Conservation (phyloP, 148 eudicot species). For the Camellia sinensis region DNA sequence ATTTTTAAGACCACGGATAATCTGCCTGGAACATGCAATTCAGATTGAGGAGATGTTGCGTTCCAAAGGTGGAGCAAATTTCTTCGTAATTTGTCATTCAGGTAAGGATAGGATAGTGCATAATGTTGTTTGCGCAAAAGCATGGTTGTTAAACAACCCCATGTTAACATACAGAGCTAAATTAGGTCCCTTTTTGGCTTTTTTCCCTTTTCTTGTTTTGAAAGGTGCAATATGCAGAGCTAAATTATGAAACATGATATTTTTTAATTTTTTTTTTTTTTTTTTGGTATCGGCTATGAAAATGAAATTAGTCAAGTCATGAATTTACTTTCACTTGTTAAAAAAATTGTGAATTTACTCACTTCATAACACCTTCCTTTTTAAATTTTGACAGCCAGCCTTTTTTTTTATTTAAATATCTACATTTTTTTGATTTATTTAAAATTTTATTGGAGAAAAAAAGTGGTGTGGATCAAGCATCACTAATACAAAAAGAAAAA, state of each 20-base stretch:
- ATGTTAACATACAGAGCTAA: neutral
- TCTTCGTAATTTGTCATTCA: constrained; percentile 93
- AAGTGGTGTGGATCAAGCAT: neutral
- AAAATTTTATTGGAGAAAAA: neutral
- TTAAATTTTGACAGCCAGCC: neutral
- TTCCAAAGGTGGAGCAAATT: constrained; percentile 76
- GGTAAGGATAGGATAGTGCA: constrained; percentile 38
- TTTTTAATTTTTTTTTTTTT: neutral
- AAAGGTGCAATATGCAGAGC: neutral
- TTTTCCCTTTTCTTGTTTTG: neutral
- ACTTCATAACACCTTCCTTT: neutral
- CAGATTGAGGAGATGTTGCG: constrained; percentile 61
- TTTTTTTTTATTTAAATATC: neutral
- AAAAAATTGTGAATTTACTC: neutral
- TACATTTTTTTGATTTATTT: neutral
- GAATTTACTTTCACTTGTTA: neutral
- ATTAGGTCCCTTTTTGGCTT: constrained; percentile 2
- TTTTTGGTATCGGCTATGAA: neutral
- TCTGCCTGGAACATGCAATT: constrained; percentile 95
- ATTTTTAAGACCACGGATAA: constrained; percentile 62
- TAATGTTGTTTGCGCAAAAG: neutral
- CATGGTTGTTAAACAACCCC: neutral
- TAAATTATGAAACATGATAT: neutral
- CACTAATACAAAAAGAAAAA: neutral
- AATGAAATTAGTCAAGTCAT: neutral